Conservation (phyloP, 805 yeast species). For the Wickerhamiella galacta region DNA sequence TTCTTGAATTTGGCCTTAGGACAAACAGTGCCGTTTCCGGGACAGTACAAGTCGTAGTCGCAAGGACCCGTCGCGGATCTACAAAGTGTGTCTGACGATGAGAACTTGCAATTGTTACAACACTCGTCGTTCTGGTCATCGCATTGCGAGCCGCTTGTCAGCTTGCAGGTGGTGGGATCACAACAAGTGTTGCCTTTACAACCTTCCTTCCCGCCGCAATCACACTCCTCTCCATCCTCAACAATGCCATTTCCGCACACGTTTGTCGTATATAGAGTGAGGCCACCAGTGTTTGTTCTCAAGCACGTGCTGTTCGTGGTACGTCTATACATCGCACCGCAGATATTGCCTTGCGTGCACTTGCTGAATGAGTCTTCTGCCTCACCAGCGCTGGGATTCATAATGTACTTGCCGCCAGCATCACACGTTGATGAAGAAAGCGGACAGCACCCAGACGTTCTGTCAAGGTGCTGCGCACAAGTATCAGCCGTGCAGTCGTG, state of each 20-base stretch:
- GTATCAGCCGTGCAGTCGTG: conserved; percentile 25
- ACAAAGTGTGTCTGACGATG: conserved; percentile 18
- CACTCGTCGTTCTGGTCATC: conserved; percentile 19
- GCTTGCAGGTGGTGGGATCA: conserved; percentile 14
- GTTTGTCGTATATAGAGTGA: conserved; percentile 18
- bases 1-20: conserved; percentile 17
- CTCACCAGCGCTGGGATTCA: conserved; percentile 23
- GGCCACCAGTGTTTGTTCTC: conserved; percentile 6
- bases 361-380: conserved; percentile 18
- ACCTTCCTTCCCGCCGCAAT: conserved; percentile 24
- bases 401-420: conserved; percentile 21
- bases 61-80: conserved; percentile 21
- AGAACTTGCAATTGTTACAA: conserved; percentile 20
- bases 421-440: conserved; percentile 16
- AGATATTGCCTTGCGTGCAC: conserved; percentile 24
- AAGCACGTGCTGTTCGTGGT: conserved; percentile 17
- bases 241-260: conserved; percentile 26
- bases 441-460: conserved; percentile 23
- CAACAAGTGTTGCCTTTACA: conserved; percentile 18
- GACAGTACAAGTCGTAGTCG: conserved; percentile 21
- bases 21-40: conserved; percentile 21
- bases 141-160: conserved; percentile 11
- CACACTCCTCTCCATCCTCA: conserved; percentile 26
- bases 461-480: conserved; percentile 17
- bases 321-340: conserved; percentile 17